Evolutionary conservation across 129 eudicot species (phyloP).

Genomic region (Logfia minima): DNA sequence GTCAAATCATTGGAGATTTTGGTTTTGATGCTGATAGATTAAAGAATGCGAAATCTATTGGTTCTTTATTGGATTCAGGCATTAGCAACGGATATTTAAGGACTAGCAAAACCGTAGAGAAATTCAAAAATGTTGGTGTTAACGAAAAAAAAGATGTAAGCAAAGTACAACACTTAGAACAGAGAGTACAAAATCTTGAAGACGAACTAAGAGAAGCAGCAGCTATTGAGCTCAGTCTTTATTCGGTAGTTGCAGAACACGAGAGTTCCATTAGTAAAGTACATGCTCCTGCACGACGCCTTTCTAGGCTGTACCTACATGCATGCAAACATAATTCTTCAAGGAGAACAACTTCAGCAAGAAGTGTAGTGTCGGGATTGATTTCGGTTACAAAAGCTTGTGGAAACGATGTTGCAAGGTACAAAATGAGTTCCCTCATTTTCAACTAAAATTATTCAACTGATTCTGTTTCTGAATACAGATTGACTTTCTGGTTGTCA

Average conservation of each 20-base stretch:
- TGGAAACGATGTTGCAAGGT: conserved; percentile 98
- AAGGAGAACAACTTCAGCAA: conserved; percentile 56
- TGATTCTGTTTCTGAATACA: conserved; percentile 29
- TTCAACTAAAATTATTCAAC: conserved; percentile 1
- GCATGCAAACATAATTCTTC: conserved; percentile 56
- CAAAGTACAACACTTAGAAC: conserved; percentile 59
- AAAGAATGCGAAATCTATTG: conserved; percentile 47
- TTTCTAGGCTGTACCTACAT: conserved; percentile 77
- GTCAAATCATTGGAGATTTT: conserved; percentile 12
- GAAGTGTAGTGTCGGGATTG: conserved; percentile 75
- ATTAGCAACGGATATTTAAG: conserved; percentile 46
- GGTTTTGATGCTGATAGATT: conserved; percentile 34
- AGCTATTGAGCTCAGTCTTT: conserved; percentile 72
- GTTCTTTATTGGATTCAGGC: conserved; percentile 56
- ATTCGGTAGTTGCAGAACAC: conserved; percentile 86
- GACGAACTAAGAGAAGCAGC: conserved; percentile 89
- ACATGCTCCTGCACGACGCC: conserved; percentile 94
- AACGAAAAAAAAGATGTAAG: conserved; percentile 35
- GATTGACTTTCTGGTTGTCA: conserved; percentile 95
- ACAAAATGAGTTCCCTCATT: conserved; percentile 24
- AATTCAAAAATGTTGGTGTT: conserved; percentile 29
- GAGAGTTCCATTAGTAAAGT: conserved; percentile 79
- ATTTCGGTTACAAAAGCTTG: conserved; percentile 82
- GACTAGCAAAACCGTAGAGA: conserved; percentile 26
- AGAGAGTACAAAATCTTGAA: conserved; percentile 59